Conservation (phyloP, 805 yeast species). For the Tetrapisispora arboricola region DNA sequence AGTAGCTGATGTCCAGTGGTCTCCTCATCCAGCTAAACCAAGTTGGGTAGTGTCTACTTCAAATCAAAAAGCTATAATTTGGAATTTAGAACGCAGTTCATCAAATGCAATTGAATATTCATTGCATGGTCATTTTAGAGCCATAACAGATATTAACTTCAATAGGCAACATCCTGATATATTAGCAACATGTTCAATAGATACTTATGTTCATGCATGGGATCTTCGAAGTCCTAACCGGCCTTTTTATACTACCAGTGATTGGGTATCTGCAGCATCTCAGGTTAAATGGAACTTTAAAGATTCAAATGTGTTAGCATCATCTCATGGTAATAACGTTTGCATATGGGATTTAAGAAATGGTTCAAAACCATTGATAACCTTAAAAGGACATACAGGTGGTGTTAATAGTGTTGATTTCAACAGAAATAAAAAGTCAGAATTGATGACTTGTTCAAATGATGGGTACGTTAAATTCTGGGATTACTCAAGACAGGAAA, state of each 20-base stretch:
- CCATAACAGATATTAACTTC: constrained; percentile 92
- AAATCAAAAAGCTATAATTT: constrained; percentile 87
- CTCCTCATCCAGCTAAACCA: constrained; percentile 78
- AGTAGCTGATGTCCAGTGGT: constrained; percentile 98
- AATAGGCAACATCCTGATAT: constrained; percentile 80
- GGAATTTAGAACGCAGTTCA: constrained; percentile 73
- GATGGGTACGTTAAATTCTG: constrained; percentile 79
- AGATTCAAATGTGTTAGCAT: constrained; percentile 69
- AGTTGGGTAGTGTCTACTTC: constrained; percentile 90
- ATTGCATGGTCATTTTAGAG: constrained; percentile 82
- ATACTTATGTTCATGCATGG: constrained; percentile 81
- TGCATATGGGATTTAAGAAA: constrained; percentile 83
- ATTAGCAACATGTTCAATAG: constrained; percentile 88
- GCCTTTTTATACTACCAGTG: constrained; percentile 75
- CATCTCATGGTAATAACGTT: constrained; percentile 73
- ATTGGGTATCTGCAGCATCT: constrained; percentile 90
- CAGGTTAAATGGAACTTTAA: constrained; percentile 89
- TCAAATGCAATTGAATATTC: constrained; percentile 75
- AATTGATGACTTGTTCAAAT: constrained; percentile 73
- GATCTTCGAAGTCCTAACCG: constrained; percentile 72
- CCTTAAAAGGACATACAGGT: constrained; percentile 67
- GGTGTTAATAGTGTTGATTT: constrained; percentile 88
- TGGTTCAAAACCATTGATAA: constrained; percentile 64
- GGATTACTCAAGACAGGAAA: constrained; percentile 42
- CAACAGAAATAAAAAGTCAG: constrained; percentile 46